A percentile compares a stretch with the other conserved stretches of the same genome.
Conservation (phyloP, 345 rosid species). For the Kandelia obovata region DNA sequence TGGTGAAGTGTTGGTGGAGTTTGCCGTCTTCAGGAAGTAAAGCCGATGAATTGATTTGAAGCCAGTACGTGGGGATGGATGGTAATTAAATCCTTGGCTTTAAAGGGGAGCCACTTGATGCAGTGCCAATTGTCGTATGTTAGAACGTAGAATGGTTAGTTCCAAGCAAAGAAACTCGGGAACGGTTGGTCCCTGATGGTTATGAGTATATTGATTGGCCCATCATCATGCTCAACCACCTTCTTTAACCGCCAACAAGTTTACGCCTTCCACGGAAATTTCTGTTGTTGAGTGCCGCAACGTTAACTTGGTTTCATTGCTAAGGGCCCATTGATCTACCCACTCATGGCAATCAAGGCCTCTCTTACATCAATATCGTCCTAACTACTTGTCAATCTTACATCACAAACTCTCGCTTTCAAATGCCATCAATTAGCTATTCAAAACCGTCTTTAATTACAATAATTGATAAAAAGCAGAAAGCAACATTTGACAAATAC, state of each 20-base stretch:
- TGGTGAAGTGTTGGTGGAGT: neutral
- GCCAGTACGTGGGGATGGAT: neutral
- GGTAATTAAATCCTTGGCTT: neutral
- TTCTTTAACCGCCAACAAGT: neutral
- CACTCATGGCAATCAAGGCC: neutral
- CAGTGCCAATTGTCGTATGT: neutral
- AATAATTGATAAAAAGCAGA: neutral
- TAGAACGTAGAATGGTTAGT: neutral
- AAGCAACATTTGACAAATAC: neutral
- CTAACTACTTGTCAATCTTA: neutral
- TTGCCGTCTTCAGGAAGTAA: neutral
- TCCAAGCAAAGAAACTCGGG: neutral
- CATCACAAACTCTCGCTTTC: neutral
- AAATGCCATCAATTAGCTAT: neutral
- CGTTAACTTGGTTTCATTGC: neutral
- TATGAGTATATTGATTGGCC: neutral
- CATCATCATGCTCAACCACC: neutral
- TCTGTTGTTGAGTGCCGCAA: neutral
- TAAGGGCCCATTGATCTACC: conserved; percentile 7
- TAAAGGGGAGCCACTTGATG: neutral
- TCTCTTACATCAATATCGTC: neutral
- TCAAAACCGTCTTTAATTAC: conserved; percentile 13
- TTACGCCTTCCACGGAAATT: neutral
- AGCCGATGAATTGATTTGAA: neutral
- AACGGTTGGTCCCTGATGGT: neutral